phyloP scores from a whole-genome alignment of 2,329 filamentous ascomycete genomes.

The Fusarium citri region DNA sequence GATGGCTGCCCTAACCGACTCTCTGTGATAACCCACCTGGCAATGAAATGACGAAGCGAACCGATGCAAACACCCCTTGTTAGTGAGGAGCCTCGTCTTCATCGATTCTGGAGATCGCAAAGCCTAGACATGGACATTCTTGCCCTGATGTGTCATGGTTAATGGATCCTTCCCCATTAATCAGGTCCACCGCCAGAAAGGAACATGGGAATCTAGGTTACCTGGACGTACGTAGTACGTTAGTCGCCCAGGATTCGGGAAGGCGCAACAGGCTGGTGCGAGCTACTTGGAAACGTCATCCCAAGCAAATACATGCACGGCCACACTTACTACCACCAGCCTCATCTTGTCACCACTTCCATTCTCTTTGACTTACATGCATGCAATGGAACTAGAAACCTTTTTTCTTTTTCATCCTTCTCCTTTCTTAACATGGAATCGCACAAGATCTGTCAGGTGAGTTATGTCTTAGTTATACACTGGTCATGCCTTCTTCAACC shows the following conservation, averaged over 20 bases:
- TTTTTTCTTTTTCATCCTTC: too few species aligned
- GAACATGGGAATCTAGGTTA: neutral
- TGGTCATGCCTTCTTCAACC: neutral
- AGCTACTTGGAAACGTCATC: slow-evolving; percentile 18
- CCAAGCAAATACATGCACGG: slow-evolving; percentile 3
- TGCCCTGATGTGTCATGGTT: slow-evolving; percentile 22
- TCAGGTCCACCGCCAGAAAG: slow-evolving; percentile 4
- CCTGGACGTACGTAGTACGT: neutral
- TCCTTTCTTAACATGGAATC: neutral
- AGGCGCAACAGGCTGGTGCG: neutral
- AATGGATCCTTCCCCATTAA: slow-evolving; percentile 22
- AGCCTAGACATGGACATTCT: neutral
- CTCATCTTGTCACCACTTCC: neutral
- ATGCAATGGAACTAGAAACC: neutral
- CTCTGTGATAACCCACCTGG: neutral
- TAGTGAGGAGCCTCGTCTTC: slow-evolving; percentile 18
- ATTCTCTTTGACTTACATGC: neutral
- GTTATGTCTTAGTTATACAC: neutral
- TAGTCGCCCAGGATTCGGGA: neutral
- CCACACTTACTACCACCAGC: slow-evolving; percentile 17
- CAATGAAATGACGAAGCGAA: neutral
- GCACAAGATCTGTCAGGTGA: neutral
- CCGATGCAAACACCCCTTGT: neutral
- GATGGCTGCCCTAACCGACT: neutral
- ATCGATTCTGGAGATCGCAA: slow-evolving; percentile 16